Percentiles rank a stretch among this genome's conserved stretches.
These are phyloP conservation scores for Populus pruinosa DNA, from an alignment of 345 rosid genomes.

Conservation along the genomic window DNA sequence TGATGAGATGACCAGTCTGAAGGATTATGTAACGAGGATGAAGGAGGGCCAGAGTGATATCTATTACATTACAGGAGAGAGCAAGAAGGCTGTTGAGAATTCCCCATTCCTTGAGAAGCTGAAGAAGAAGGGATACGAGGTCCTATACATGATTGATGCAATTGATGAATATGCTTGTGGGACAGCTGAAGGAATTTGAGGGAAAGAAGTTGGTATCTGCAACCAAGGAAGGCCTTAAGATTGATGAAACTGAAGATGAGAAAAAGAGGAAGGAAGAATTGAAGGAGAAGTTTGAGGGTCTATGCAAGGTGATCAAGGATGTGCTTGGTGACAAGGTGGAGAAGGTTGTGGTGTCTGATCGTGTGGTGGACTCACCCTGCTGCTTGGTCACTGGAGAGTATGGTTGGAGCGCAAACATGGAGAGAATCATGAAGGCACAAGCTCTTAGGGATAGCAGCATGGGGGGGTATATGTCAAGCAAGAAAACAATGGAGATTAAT, in stretches of 20 bases:
- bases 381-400: conserved; percentile 19
- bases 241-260: conserved; percentile 18
- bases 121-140: conserved; percentile 20
- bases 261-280: conserved; percentile 5
- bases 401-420: conserved; percentile 19
- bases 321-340: conserved; percentile 20
- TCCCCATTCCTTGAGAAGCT: conserved; percentile 23
- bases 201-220: conserved; percentile 22
- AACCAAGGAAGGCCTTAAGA: conserved; percentile 20
- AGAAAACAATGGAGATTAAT: conserved; percentile 24
- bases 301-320: conserved; percentile 22
- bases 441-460: conserved; percentile 20
- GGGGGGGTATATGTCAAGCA: conserved; percentile 20
- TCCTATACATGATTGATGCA: conserved; percentile 17
- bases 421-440: conserved; percentile 23
- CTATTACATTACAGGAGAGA: conserved; percentile 25
- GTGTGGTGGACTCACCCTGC: conserved; percentile 21
- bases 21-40: conserved; percentile 29
- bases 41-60: conserved; percentile 27
- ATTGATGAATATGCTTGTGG: conserved; percentile 18
- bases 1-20: conserved; percentile 25
- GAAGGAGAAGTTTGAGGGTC: conserved; percentile 18
- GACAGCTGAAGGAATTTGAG: conserved; percentile 15
- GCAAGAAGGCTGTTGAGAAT: conserved; percentile 28
- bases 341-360: conserved; percentile 20